Evolutionary conservation across 805 yeast species (phyloP).

Genomic region (Candida boleticola): DNA sequence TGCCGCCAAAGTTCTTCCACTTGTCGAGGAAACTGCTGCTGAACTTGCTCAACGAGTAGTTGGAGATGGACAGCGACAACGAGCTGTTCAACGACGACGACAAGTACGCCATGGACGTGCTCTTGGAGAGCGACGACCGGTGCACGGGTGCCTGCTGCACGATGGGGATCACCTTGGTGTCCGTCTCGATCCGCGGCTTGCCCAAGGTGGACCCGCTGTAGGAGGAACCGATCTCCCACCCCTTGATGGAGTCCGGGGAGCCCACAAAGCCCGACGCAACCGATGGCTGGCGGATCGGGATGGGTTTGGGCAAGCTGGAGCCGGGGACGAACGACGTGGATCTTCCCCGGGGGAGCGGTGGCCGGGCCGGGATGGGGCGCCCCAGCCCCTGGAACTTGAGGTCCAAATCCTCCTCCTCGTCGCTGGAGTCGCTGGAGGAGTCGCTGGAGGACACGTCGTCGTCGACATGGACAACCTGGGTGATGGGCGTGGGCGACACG

Average conservation of each 20-base stretch:
- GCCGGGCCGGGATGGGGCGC: too few relatives aligned
- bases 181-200: conserved; percentile 14
- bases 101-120: conserved; percentile 38
- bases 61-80: conserved; percentile 33
- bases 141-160: conserved; percentile 14
- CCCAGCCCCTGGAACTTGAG: too few relatives aligned
- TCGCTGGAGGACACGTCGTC: background rate
- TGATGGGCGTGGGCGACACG: background rate
- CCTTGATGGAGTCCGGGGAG: conserved; percentile 26
- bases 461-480: background rate
- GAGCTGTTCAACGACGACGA: conserved; percentile 42
- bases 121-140: conserved; percentile 36
- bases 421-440: background rate
- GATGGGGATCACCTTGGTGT: conserved; percentile 19
- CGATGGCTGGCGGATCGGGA: conserved; percentile 3
- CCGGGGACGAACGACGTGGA: background rate
- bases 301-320: conserved; percentile 1
- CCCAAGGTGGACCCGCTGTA: conserved; percentile 23
- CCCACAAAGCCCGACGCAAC: background rate
- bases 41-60: conserved; percentile 37
- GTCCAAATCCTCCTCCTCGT: background rate
- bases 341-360: conserved; percentile 5
- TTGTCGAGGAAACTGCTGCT: conserved; percentile 46
- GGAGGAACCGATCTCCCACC: conserved; percentile 49
- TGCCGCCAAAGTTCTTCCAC: conserved; percentile 37